Evolutionary conservation across 2,329 filamentous ascomycete genomes (phyloP).

Genomic region (Penicillium sp.): DNA sequence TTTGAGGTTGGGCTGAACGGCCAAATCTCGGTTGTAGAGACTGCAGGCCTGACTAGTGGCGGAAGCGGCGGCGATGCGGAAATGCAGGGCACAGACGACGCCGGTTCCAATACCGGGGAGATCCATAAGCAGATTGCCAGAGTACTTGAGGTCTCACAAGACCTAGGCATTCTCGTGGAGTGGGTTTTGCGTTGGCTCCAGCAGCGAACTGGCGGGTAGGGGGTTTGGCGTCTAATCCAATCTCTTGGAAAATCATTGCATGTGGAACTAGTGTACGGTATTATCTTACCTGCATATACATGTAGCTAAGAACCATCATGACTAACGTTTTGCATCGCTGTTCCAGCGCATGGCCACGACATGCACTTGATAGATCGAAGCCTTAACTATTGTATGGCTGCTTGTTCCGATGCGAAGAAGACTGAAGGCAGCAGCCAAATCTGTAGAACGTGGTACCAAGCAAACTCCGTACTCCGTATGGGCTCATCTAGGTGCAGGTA

Average conservation of each 20-base stretch:
- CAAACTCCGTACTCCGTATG: neutral
- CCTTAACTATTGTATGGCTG: neutral
- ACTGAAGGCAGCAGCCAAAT: neutral
- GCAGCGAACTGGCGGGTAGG: slow-evolving; percentile 29
- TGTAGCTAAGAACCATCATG: neutral
- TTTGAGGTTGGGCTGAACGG: slow-evolving; percentile 46
- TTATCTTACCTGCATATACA: neutral
- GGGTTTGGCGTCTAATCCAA: neutral
- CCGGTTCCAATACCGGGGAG: slow-evolving; percentile 17
- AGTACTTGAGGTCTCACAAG: slow-evolving; percentile 47
- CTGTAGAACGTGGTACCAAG: neutral
- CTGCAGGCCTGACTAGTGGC: slow-evolving; percentile 35
- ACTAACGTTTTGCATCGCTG: neutral
- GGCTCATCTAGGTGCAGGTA: neutral
- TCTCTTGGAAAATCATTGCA: neutral
- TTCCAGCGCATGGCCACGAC: neutral
- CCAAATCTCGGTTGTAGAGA: slow-evolving; percentile 41
- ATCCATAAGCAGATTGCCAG: slow-evolving; percentile 39
- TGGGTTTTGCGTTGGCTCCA: slow-evolving; percentile 43
- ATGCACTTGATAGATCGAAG: neutral
- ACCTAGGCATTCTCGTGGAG: slow-evolving; percentile 47
- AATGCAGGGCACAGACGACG: slow-evolving; percentile 20
- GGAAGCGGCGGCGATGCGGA: slow-evolving; percentile 20
- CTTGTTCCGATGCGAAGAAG: neutral
- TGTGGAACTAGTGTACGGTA: neutral